phyloP scores from a whole-genome alignment of 2,329 filamentous ascomycete species.

The Stemphylium vesicarium region DNA sequence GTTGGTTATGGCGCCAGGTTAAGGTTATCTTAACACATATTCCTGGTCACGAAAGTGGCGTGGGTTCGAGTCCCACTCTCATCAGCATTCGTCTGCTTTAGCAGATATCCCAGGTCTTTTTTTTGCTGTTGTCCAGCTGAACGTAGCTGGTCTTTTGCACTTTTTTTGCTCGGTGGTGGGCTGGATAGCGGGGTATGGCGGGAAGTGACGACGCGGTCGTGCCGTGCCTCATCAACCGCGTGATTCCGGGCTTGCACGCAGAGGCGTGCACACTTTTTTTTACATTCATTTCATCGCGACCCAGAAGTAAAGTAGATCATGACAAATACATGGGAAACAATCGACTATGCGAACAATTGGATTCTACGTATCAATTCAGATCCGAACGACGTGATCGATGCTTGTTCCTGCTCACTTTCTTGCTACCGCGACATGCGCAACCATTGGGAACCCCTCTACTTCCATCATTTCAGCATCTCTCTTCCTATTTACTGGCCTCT shows the following conservation, averaged over 20 bases:
- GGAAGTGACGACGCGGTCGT: not conserved
- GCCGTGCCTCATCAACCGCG: not conserved
- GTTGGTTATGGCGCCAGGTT: constrained; percentile 46
- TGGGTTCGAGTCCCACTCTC: constrained; percentile 52
- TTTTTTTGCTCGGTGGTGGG: not conserved
- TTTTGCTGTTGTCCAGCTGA: constrained; percentile 22
- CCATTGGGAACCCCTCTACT: constrained; percentile 10
- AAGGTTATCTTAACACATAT: constrained; percentile 33
- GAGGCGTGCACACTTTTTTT: too few species aligned
- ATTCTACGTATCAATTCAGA: not conserved
- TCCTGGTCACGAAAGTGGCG: constrained; percentile 50
- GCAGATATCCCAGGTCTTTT: constrained; percentile 30
- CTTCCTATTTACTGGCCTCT: constrained; percentile 7
- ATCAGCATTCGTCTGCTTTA: constrained; percentile 42
- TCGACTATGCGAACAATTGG: too few species aligned
- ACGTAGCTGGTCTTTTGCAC: too few species aligned
- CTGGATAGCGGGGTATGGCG: not conserved
- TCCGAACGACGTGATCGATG: too few species aligned
- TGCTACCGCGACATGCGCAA: constrained; percentile 15
- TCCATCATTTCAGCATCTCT: constrained; percentile 6
- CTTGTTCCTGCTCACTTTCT: constrained; percentile 3
- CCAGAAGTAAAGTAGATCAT: not conserved
- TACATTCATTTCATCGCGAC: not conserved
- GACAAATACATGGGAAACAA: too few species aligned
- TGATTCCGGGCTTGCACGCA: too few species aligned